These are phyloP conservation scores for Pulveroboletus ravenelii DNA, from an alignment of 768 basidiomycete species.

Conservation along the genomic window DNA sequence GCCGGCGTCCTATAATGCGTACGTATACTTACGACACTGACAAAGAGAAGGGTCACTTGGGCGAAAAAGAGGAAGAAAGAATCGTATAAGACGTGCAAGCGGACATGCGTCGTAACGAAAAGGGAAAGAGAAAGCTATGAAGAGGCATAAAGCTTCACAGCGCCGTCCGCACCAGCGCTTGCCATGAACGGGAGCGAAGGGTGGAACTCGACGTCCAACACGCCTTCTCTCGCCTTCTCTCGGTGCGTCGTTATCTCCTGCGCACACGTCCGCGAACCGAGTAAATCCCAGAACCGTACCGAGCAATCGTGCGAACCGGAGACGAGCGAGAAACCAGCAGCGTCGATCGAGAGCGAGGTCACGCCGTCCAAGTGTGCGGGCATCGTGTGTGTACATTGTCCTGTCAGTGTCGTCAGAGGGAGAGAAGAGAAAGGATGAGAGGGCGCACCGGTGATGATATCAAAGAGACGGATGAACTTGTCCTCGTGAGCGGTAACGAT, in stretches of 20 bases:
- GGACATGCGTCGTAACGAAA: background rate
- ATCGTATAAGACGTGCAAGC: conserved; percentile 1
- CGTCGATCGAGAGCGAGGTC: conserved; percentile 85
- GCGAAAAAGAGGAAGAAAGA: background rate
- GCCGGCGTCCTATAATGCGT: conserved; percentile 20
- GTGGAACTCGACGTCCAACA: conserved; percentile 83
- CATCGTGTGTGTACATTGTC: conserved; percentile 86
- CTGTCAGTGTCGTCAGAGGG: conserved; percentile 32
- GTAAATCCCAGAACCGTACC: conserved; percentile 90
- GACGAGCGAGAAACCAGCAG: conserved; percentile 80
- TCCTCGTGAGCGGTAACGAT: conserved; percentile 92
- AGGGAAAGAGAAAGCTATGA: conserved; percentile 38
- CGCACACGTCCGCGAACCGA: conserved; percentile 71
- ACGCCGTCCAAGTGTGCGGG: conserved; percentile 88
- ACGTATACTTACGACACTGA: conserved; percentile 18
- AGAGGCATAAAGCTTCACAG: conserved; percentile 86
- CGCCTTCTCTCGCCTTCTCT: conserved; percentile 86
- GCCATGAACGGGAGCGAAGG: conserved; percentile 81
- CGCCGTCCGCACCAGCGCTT: conserved; percentile 94
- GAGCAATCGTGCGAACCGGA: conserved; percentile 94
- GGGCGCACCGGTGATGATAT: conserved; percentile 69
- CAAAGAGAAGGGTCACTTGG: background rate
- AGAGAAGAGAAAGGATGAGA: background rate
- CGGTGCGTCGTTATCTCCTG: conserved; percentile 91
- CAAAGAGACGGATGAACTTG: conserved; percentile 87